phyloP scores from a whole-genome alignment of 495 filamentous ascomycete species.

The Penicillium maclennaniae region DNA sequence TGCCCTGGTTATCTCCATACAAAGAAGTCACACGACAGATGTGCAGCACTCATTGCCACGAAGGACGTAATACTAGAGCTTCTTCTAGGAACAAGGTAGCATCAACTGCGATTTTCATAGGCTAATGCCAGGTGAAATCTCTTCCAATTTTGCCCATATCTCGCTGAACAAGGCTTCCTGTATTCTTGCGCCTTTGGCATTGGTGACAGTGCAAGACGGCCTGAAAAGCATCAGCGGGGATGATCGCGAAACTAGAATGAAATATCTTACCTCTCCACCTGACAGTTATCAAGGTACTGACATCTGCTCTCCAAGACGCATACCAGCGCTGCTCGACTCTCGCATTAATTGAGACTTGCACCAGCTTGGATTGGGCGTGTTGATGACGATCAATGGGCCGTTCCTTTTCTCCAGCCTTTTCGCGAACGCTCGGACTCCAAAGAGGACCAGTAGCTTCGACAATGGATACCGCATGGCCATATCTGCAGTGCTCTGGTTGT shows the following conservation, averaged over 20 bases:
- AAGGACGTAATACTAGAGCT: neutral
- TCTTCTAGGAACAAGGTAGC: neutral
- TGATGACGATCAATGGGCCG: slow-evolving; percentile 9
- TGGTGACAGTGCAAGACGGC: slow-evolving; percentile 7
- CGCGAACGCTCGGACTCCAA: slow-evolving; percentile 25
- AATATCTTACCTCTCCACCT: slow-evolving; percentile 15
- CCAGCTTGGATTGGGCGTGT: slow-evolving; percentile 19
- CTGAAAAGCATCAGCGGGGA: slow-evolving; percentile 6
- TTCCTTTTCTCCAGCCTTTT: slow-evolving; percentile 6
- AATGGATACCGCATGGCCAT: slow-evolving; percentile 26
- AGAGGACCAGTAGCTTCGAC: slow-evolving; percentile 33
- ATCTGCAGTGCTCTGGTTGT: slow-evolving; percentile 18
- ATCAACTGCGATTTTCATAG: neutral
- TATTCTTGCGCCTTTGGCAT: slow-evolving; percentile 1
- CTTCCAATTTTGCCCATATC: slow-evolving; percentile 11
- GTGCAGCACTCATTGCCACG: neutral
- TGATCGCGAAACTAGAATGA: neutral
- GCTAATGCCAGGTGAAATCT: slow-evolving; percentile 8
- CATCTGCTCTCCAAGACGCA: slow-evolving; percentile 25
- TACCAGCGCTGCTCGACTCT: slow-evolving; percentile 1
- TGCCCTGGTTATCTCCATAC: neutral
- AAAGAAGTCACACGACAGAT: neutral
- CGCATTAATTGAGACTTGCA: slow-evolving; percentile 15
- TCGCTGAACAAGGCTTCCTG: slow-evolving; percentile 15
- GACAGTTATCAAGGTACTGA: slow-evolving; percentile 32